These are phyloP conservation scores for Rhodomyrtus tomentosa DNA, from an alignment of 345 rosid genomes.

Conservation along the genomic window DNA sequence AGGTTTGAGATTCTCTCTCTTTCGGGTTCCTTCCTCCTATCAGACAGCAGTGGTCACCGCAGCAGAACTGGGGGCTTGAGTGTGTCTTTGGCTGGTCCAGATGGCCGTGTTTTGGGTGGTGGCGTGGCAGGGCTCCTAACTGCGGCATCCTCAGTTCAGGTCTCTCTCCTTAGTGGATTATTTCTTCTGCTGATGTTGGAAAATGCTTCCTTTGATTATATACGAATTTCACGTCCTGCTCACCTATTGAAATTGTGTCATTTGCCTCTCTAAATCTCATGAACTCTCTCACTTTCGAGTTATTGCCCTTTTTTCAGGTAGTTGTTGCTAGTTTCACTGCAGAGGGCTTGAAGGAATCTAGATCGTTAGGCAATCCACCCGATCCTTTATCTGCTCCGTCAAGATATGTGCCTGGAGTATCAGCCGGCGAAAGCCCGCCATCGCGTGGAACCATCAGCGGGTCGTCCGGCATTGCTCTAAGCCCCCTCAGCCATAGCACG, in stretches of 20 bases:
- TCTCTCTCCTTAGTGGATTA: neutral
- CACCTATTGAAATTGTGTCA: neutral
- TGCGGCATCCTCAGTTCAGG: conserved; percentile 6
- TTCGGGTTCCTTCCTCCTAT: conserved; percentile 3
- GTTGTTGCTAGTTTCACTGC: conserved; percentile 34
- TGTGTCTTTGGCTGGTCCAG: neutral
- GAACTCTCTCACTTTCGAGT: neutral
- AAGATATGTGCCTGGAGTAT: conserved; percentile 2
- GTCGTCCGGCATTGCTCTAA: conserved; percentile 37
- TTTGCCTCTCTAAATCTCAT: neutral
- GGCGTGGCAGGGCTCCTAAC: conserved; percentile 23
- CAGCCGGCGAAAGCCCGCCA: conserved; percentile 26
- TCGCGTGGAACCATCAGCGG: conserved; percentile 39
- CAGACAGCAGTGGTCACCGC: conserved; percentile 5
- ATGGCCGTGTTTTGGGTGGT: conserved; percentile 32
- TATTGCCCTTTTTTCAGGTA: conserved; percentile 15
- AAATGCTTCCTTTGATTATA: neutral
- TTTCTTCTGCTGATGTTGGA: neutral
- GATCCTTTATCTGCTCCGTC: conserved; percentile 16
- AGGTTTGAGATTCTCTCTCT: conserved; percentile 29
- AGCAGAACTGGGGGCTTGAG: conserved; percentile 7
- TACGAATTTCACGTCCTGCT: neutral
- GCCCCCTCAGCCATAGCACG: conserved; percentile 34
- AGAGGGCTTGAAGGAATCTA: conserved; percentile 21
- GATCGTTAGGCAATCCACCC: conserved; percentile 6